Conservation (phyloP, 2,329 filamentous ascomycete genomes). For the Cladorrhinum sp. region DNA sequence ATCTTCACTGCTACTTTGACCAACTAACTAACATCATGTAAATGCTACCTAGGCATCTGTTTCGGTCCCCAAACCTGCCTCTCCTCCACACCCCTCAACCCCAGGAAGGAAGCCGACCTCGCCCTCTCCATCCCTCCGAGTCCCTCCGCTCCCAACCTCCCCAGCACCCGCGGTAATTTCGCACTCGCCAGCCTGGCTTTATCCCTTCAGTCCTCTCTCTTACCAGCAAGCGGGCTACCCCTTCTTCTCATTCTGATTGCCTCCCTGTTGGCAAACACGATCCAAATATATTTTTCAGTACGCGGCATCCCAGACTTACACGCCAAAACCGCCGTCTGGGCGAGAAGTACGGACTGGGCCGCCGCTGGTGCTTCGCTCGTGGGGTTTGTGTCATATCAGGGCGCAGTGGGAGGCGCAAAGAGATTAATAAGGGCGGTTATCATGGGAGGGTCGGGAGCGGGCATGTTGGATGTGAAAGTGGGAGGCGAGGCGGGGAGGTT, state of each 20-base stretch:
- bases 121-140: conserved; percentile 7
- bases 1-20: no score
- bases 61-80: conserved; percentile 19
- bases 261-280: conserved; percentile 18
- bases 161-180: conserved; percentile 19
- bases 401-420: conserved; percentile 12
- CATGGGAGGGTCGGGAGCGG: conserved; percentile 1
- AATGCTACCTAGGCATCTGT: conserved; percentile 18
- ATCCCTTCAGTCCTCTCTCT: conserved; percentile 21
- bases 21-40: no score
- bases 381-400: conserved; percentile 16
- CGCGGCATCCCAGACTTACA: conserved; percentile 14
- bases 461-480: conserved; percentile 6
- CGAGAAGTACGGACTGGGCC: conserved; percentile 25
- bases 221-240: conserved; percentile 21
- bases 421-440: conserved; percentile 14
- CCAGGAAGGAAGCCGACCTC: conserved; percentile 12
- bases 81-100: conserved; percentile 16
- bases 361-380: conserved; percentile 17
- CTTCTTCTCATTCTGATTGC: conserved; percentile 19
- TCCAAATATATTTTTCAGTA: conserved; percentile 21
- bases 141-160: background rate
- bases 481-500: conserved; percentile 19
- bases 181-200: conserved; percentile 20
- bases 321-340: conserved; percentile 23